Conservation (phyloP, 805 yeast genomes). For the Lipomyces orientalis region DNA sequence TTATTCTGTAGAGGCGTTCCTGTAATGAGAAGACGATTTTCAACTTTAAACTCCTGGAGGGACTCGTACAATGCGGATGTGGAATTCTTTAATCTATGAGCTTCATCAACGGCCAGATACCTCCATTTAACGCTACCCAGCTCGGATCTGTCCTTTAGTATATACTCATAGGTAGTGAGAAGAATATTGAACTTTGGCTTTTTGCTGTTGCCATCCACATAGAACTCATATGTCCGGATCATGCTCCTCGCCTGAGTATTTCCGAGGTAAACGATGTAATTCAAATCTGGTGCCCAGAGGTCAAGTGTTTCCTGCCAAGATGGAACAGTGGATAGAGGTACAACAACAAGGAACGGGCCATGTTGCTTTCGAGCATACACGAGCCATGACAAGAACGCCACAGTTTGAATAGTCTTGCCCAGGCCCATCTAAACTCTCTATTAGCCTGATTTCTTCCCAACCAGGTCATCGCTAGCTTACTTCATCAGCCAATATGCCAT, state of each 20-base stretch:
- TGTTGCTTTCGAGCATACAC: constrained; percentile 93
- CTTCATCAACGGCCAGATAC: constrained; percentile 96
- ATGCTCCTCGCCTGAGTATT: constrained; percentile 83
- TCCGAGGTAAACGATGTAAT: constrained; percentile 91
- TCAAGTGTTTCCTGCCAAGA: constrained; percentile 99
- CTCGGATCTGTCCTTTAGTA: constrained; percentile 82
- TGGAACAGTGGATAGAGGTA: constrained; percentile 93
- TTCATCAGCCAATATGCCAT: constrained; percentile 96
- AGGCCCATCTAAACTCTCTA: constrained; percentile 74
- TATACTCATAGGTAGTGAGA: constrained; percentile 94
- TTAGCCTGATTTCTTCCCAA: no score
- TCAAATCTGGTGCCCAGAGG: constrained; percentile 95
- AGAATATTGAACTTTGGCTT: constrained; percentile 91
- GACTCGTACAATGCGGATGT: constrained; percentile 93
- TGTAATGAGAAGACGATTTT: constrained; percentile 86
- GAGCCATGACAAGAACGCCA: constrained; percentile 91
- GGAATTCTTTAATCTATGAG: constrained; percentile 93
- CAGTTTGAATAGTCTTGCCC: constrained; percentile 97
- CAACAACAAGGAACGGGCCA: constrained; percentile 97
- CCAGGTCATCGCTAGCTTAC: constrained; percentile 6
- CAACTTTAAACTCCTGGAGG: constrained; percentile 76
- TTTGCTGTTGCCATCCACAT: constrained; percentile 57
- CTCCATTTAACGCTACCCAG: constrained; percentile 91
- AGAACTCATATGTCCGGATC: constrained; percentile 86
- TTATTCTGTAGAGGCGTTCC: constrained; percentile 98